A percentile compares a stretch with the other conserved stretches of the same genome.
These are phyloP conservation scores for Quercus berberidifolia DNA, from an alignment of 306 rosid genomes.

Conservation along the genomic window DNA sequence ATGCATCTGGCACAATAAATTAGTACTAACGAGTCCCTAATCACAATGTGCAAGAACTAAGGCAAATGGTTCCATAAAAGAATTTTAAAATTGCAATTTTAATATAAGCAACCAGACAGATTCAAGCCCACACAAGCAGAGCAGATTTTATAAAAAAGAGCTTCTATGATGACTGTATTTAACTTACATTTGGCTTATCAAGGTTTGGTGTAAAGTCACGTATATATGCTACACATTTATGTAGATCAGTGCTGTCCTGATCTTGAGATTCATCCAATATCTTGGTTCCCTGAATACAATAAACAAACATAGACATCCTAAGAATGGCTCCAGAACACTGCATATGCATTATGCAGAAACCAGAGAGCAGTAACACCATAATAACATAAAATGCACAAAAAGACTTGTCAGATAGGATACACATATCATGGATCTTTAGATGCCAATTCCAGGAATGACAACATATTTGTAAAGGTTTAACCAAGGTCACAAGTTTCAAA, in stretches of 20 bases:
- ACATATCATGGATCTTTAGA: neutral
- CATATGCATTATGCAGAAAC: neutral
- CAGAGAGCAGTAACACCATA: neutral
- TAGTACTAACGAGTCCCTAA: neutral
- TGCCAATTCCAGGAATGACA: neutral
- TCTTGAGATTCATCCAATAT: slow-evolving; percentile 76
- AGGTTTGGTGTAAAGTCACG: slow-evolving; percentile 38
- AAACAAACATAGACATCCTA: slow-evolving; percentile 28
- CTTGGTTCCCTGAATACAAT: slow-evolving; percentile 68
- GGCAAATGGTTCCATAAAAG: neutral
- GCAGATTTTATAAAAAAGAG: neutral
- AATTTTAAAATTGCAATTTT: neutral
- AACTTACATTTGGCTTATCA: slow-evolving; percentile 63
- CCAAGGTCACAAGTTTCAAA: neutral
- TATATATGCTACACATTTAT: slow-evolving; percentile 71
- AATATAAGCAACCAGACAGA: neutral
- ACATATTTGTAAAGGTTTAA: neutral
- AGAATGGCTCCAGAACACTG: slow-evolving; percentile 14
- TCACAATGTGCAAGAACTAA: neutral
- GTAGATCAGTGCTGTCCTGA: slow-evolving; percentile 94
- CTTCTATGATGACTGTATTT: slow-evolving; percentile 1
- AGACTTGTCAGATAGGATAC: neutral
- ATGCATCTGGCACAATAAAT: neutral
- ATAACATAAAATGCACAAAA: neutral
- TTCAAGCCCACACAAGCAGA: neutral